Evolutionary conservation across 2,329 filamentous ascomycete genomes (phyloP).

Genomic region (Salinomyces thailandicus): DNA sequence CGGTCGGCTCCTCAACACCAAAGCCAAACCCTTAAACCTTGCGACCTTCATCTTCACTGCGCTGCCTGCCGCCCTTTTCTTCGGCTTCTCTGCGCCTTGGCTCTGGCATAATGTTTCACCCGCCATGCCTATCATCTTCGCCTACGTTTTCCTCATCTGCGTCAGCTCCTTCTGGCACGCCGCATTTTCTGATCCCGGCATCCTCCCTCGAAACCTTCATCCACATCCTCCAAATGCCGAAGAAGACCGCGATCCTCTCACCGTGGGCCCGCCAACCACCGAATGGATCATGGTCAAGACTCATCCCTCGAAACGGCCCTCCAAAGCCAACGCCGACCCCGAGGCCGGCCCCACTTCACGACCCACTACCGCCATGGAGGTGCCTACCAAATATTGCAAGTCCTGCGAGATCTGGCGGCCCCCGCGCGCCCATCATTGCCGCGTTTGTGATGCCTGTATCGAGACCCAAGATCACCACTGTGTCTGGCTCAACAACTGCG

Average conservation of each 20-base stretch:
- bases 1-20: slow-evolving; percentile 67
- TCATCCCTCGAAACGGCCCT: slow-evolving; percentile 11
- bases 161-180: slow-evolving; percentile 91
- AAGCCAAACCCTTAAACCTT: slow-evolving; percentile 78
- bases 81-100: slow-evolving; percentile 73
- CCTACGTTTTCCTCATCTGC: slow-evolving; percentile 82
- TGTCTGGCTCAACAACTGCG: slow-evolving; percentile 97
- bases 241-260: slow-evolving; percentile 63
- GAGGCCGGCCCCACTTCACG: background rate
- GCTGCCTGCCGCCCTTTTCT: slow-evolving; percentile 71
- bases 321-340: background rate
- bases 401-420: slow-evolving; percentile 97
- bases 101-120: slow-evolving; percentile 79
- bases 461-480: slow-evolving; percentile 98
- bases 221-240: slow-evolving; percentile 67
- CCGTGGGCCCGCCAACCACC: slow-evolving; percentile 72
- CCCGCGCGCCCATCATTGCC: slow-evolving; percentile 89
- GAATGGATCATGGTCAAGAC: slow-evolving; percentile 76
- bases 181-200: slow-evolving; percentile 83
- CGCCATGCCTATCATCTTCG: slow-evolving; percentile 79
- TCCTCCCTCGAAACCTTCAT: slow-evolving; percentile 85
- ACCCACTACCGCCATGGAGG: slow-evolving; percentile 73
- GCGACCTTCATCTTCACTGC: slow-evolving; percentile 73
- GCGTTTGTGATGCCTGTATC: slow-evolving; percentile 91
- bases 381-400: slow-evolving; percentile 95